Evolutionary conservation across 805 yeast species (phyloP).

Genomic region (Candida dajiaensis): DNA sequence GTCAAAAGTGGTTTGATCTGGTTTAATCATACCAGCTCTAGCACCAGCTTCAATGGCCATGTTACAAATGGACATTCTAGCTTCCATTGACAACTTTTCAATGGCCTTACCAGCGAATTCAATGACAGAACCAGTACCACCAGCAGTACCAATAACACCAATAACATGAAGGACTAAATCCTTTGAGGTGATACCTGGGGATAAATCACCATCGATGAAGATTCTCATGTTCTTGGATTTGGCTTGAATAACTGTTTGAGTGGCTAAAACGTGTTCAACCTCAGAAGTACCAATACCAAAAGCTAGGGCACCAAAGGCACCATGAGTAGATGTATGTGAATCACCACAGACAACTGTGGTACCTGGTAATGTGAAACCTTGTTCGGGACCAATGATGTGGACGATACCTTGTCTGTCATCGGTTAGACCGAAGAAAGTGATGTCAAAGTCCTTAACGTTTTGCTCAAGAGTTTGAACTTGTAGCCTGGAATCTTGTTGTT

Average conservation of each 20-base stretch:
- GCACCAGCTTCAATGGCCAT: conserved; percentile 99
- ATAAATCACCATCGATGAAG: conserved; percentile 73
- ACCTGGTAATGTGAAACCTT: conserved; percentile 97
- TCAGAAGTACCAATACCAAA: conserved; percentile 99
- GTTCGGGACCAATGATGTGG: conserved; percentile 98
- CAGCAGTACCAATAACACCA: conserved; percentile 97
- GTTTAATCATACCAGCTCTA: conserved; percentile 98
- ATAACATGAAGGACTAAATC: conserved; percentile 92
- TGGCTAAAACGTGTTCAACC: conserved; percentile 97
- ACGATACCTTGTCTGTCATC: conserved; percentile 97
- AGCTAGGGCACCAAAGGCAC: conserved; percentile 96
- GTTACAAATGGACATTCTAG: conserved; percentile 98
- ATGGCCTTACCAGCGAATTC: conserved; percentile 97
- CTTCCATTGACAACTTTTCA: conserved; percentile 87
- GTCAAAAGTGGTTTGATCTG: conserved; percentile 83
- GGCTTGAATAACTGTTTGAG: conserved; percentile 91
- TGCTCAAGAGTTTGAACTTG: conserved; percentile 91
- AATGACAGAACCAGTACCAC: conserved; percentile 96
- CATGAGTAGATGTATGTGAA: conserved; percentile 97
- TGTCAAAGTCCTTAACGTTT: conserved; percentile 84
- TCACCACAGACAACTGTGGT: conserved; percentile 99
- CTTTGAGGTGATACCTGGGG: conserved; percentile 91
- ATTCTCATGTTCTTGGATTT: conserved; percentile 96
- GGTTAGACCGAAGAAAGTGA: conserved; percentile 91
- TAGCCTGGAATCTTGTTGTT: conserved; percentile 84